Percentiles rank a stretch among this genome's conserved stretches.
These are phyloP conservation scores for Russula emetica DNA, from an alignment of 768 basidiomycete genomes.

Conservation along the genomic window DNA sequence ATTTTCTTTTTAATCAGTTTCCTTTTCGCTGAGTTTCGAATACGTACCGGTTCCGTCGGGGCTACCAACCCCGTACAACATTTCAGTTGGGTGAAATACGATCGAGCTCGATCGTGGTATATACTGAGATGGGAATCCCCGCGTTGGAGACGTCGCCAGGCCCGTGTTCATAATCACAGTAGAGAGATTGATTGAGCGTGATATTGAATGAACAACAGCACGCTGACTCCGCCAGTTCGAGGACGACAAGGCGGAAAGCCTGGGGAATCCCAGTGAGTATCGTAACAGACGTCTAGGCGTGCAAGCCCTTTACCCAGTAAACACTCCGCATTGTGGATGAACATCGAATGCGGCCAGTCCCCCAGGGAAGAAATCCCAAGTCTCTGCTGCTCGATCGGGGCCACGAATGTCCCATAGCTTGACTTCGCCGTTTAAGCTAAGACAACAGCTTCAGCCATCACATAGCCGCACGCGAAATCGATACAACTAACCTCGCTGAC, in stretches of 20 bases:
- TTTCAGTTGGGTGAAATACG: conserved; percentile 81
- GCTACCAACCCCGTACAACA: conserved; percentile 72
- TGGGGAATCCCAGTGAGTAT: neutral
- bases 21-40: neutral
- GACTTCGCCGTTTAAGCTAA: conserved; percentile 83
- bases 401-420: conserved; percentile 88
- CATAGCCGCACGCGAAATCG: conserved; percentile 28
- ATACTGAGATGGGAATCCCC: conserved; percentile 51
- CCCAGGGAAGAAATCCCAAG: conserved; percentile 60
- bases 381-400: conserved; percentile 51
- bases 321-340: conserved; percentile 76
- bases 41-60: conserved; percentile 56
- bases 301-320: conserved; percentile 62
- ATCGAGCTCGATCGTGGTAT: conserved; percentile 62
- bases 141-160: conserved; percentile 50
- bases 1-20: neutral
- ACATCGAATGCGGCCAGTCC: conserved; percentile 85
- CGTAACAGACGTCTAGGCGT: neutral
- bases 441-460: conserved; percentile 8
- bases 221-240: conserved; percentile 65
- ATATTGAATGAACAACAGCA: conserved; percentile 55
- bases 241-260: conserved; percentile 50
- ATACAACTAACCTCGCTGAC: conserved; percentile 73
- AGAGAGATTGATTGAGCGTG: conserved; percentile 39
- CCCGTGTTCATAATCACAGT: conserved; percentile 51